Evolutionary conservation across 768 basidiomycete species (phyloP), one percentile per base, ranked within the genome.

Genomic region (Boletales sp.): DNA sequence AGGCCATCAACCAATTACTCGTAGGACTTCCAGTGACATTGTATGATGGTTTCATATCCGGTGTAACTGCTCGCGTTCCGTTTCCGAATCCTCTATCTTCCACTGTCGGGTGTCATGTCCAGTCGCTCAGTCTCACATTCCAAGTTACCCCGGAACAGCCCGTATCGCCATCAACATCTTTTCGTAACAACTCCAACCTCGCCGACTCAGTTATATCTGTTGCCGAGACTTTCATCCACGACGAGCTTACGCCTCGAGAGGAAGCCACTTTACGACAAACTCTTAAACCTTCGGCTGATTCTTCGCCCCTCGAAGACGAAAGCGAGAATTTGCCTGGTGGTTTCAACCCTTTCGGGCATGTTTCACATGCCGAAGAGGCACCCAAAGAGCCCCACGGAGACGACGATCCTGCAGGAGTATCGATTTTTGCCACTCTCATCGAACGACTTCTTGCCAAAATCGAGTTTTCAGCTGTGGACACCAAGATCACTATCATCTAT

Each of bases 51-150:
- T 78, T 80, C 40, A 76, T 95, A 53, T 80, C 83, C 29, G 81
- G 82, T 44, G 79, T 94, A 43, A 84, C 85, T 14, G 89, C 83
- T 35, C 82, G 83, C 43, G 81, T 97, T 45, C 90, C 91, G 43
- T 89, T 87, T 80, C 87, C 90, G 13, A 92, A 93, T 63, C 87
- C 89, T 32, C 73, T 92, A 45, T 82, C 84, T 2, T 84, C 87
- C 3, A 80, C 78, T 18, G 73, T 93, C 52, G 83, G 86, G 32
- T 73, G 90, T 53, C 84, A 85, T 41, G 57, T 90, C 43, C 76
- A 82, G 52, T 81, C 86, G 15, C 72, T 89, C 19, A 78, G 83
- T 62, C 79, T 92, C 52, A 78, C 77, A n/a, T 80, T 87, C 61
- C 74, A 79, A 59, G 70, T 82, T 46, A 64, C 56, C 17, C 65